Conservation (phyloP, 2,329 filamentous ascomycete species). For the Calonectria montana region DNA sequence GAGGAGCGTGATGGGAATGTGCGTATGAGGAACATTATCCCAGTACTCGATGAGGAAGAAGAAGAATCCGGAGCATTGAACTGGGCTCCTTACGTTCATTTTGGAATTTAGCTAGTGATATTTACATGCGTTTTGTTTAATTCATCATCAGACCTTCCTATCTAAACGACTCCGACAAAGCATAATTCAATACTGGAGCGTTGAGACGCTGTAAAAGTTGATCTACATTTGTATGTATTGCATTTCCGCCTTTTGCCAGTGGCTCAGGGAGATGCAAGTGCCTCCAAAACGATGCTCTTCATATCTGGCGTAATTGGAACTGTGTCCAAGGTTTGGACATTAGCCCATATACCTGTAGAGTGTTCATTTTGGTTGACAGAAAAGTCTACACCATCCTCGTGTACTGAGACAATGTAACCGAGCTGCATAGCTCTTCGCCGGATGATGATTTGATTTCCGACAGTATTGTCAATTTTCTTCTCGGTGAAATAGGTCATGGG, state of each 20-base stretch:
- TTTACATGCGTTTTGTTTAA: too few species aligned
- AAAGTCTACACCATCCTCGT: neutral
- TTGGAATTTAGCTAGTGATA: neutral
- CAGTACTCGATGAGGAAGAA: neutral
- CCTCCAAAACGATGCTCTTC: neutral
- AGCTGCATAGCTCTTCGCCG: neutral
- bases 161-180: too few species aligned
- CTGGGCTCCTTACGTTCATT: neutral
- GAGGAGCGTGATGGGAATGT: neutral
- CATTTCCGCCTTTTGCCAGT: too few species aligned
- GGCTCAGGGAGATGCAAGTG: neutral
- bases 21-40: fast-evolving
- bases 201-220: too few species aligned
- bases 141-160: too few species aligned
- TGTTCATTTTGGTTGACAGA: neutral
- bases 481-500: neutral
- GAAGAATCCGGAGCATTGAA: neutral
- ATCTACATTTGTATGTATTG: too few species aligned
- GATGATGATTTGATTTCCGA: neutral
- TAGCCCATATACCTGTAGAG: neutral
- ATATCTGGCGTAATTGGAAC: neutral
- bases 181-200: too few species aligned
- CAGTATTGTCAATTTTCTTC: neutral
- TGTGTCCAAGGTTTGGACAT: neutral
- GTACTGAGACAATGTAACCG: neutral